Base-by-base conservation (phyloP, 257 asterid species). In the Haberlea rhodopensis region DNA sequence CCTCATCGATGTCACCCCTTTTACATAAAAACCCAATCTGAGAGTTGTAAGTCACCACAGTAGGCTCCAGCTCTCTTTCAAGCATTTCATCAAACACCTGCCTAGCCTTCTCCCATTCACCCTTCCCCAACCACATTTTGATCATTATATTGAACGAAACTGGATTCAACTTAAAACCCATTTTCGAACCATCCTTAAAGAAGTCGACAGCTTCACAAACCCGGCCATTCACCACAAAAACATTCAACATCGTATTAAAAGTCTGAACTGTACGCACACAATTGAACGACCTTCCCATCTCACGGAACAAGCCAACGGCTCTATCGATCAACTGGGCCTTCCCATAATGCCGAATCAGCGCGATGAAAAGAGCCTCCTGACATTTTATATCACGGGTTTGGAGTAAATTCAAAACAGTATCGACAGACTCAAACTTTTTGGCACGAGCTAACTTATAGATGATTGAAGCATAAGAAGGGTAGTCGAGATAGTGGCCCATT, bases 391-490 rank as follows among this genome's bases (percentile, higher is more conserved):
- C 82, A 26, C 51, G 78, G 28, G 76, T 21, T 71, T 60, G 70
- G 20, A 91, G 73, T 55, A 73, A 73, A 53, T 55, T 62, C 65
- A 91, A 53, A 62, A 91, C 70, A 76, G 69, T 53, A 15, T 85
- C 87, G n/a, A 89, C 73, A 13, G 74, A 86, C 34, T 79, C 85
- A 62, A 87, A 91, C 21, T 76, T 73, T 23, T 82, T 75, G 43
- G 87, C 79, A 21, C 79, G 78, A 0, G 92, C 90, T 25, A 91
- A 96, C 80, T 81, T 87, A 82, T 86, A 89, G 31, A 82, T 20
- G 58, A 87, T 86, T 21, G 95, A 76, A 48, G 96, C 84, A 72
- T 82, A 89, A 28, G 92, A 85, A 69, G 96, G 96, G 77, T 91
- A 91, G 73, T 85, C 89, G 64, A 85, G 98, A 52, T 75, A 84